These are phyloP conservation scores for Zopfia rhizophila DNA, from an alignment of 2,329 filamentous ascomycete species.

Conservation along the genomic window DNA sequence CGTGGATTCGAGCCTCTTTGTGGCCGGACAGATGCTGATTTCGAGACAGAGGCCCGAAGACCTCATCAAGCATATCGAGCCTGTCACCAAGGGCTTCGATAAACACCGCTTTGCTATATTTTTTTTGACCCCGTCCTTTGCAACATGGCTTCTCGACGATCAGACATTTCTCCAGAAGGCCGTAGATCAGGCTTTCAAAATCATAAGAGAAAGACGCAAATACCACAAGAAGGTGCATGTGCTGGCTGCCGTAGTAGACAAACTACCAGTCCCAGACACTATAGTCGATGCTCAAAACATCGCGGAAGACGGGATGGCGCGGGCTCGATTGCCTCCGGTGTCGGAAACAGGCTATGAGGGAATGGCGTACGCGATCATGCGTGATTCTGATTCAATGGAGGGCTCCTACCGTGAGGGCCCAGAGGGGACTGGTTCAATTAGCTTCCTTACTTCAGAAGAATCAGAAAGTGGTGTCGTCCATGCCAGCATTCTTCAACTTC, in stretches of 20 bases:
- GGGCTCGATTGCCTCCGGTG: slow-evolving; percentile 21
- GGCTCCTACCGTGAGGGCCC: neutral
- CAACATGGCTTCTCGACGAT: slow-evolving; percentile 41
- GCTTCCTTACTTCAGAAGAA: slow-evolving; percentile 29
- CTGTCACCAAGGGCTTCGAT: slow-evolving; percentile 16
- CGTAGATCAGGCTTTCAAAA: slow-evolving; percentile 29
- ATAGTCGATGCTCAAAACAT: slow-evolving; percentile 11
- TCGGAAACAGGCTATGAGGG: slow-evolving; percentile 45
- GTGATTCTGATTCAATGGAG: slow-evolving; percentile 19
- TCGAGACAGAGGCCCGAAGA: slow-evolving; percentile 28
- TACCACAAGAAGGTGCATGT: slow-evolving; percentile 22
- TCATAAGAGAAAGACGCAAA: too few relatives aligned
- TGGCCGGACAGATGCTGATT: slow-evolving; percentile 17
- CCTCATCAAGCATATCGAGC: slow-evolving; percentile 34
- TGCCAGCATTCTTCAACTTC: slow-evolving; percentile 61
- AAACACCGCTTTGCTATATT: slow-evolving; percentile 37
- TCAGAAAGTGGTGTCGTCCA: slow-evolving; percentile 1
- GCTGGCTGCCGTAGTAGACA: slow-evolving; percentile 51
- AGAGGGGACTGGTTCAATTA: slow-evolving; percentile 36
- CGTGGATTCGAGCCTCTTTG: slow-evolving; percentile 6
- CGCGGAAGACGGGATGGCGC: slow-evolving; percentile 3
- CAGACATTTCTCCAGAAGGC: slow-evolving; percentile 38
- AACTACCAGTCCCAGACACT: slow-evolving; percentile 37
- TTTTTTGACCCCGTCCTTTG: slow-evolving; percentile 46
- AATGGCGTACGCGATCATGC: slow-evolving; percentile 41